Evolutionary conservation across 2,329 filamentous ascomycete species (phyloP).

Genomic region (Monosporascus sp.): DNA sequence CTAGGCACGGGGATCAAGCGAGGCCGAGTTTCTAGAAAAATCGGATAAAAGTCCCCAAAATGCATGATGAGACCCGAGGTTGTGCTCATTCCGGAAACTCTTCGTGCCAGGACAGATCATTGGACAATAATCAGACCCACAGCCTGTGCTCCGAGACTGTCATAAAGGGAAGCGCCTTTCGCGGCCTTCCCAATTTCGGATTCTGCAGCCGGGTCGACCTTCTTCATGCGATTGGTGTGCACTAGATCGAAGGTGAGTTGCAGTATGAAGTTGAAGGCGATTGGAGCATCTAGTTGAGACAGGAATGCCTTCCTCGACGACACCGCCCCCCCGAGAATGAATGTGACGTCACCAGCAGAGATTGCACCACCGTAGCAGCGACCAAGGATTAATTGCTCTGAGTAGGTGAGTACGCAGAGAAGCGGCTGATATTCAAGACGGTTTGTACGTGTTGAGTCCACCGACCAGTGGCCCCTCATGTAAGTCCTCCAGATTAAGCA

Average conservation of each 20-base stretch:
- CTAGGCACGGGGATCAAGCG: too few relatives aligned
- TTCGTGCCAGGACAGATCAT: background rate
- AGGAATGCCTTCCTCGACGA: too few relatives aligned
- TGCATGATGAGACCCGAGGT: background rate
- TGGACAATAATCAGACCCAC: background rate
- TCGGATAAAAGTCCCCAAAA: background rate
- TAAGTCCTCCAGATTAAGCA: too few relatives aligned
- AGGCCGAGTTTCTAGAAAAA: background rate
- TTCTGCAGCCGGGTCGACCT: background rate
- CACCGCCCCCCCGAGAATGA: too few relatives aligned
- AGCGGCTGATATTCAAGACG: too few relatives aligned
- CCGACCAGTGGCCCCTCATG: too few relatives aligned
- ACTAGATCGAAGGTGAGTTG: background rate
- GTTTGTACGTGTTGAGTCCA: too few relatives aligned
- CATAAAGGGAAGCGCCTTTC: background rate
- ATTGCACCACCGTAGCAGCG: too few relatives aligned
- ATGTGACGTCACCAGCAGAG: too few relatives aligned
- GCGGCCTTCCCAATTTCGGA: background rate
- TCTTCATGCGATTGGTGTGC: background rate
- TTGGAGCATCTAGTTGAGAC: background rate
- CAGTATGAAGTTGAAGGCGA: background rate
- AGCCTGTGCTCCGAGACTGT: background rate
- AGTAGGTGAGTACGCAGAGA: too few relatives aligned
- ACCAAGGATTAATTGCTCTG: too few relatives aligned
- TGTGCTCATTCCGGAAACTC: background rate